Evolutionary conservation across 2,329 filamentous ascomycete genomes (phyloP).

Genomic region (Penicillium sp.): DNA sequence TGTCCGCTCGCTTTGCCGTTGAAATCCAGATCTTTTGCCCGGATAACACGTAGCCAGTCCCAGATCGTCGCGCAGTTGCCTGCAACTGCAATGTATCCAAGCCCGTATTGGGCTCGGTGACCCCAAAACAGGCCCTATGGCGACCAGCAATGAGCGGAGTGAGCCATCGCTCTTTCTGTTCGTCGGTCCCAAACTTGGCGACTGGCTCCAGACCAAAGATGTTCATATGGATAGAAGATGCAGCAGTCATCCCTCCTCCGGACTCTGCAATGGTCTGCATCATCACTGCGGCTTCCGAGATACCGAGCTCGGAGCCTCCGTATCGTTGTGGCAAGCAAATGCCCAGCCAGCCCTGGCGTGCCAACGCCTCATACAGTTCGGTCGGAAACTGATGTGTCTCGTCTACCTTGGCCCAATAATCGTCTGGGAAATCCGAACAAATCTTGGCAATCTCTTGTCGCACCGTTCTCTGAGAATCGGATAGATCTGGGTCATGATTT

Average conservation of each 20-base stretch:
- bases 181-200: conserved; percentile 43
- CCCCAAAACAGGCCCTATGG: conserved; percentile 44
- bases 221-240: conserved; percentile 48
- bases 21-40: conserved; percentile 48
- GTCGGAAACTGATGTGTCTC: conserved; percentile 37
- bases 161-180: conserved; percentile 43
- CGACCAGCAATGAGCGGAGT: conserved; percentile 40
- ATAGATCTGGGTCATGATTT: conserved; percentile 17
- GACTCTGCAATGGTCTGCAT: conserved; percentile 49
- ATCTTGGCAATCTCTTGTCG: conserved; percentile 46
- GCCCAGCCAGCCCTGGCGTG: conserved; percentile 45
- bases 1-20: conserved; percentile 45
- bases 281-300: conserved; percentile 46
- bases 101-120: conserved; percentile 45
- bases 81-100: conserved; percentile 44
- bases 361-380: conserved; percentile 42
- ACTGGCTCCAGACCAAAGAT: conserved; percentile 48
- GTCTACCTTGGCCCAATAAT: conserved; percentile 44
- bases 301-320: conserved; percentile 44
- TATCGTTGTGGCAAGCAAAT: conserved; percentile 45
- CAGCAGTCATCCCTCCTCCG: conserved; percentile 44
- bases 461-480: conserved; percentile 30
- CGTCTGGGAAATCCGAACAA: conserved; percentile 41
- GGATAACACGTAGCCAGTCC: conserved; percentile 37
- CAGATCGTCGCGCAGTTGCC: conserved; percentile 35